Evolutionary conservation across 129 eudicot species (phyloP).

Genomic region (Scalesia atractyloides): DNA sequence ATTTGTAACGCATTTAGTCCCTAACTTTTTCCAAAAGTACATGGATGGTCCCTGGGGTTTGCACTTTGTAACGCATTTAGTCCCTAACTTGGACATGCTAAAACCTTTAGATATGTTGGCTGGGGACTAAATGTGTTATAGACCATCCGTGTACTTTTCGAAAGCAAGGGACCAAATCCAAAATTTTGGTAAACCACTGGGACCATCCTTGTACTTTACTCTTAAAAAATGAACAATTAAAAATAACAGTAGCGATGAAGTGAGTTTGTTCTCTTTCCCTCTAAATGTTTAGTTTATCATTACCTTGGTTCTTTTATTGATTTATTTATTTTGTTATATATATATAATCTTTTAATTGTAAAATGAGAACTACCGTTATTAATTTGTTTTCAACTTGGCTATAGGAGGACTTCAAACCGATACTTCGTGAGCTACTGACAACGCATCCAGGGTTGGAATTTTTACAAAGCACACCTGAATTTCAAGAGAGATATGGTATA

Average conservation of each 20-base stretch:
- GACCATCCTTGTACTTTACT: no score
- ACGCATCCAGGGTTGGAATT: conserved; percentile 72
- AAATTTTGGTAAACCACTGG: no score
- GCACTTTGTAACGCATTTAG: no score
- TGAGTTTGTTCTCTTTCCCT: neutral
- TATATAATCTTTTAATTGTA: neutral
- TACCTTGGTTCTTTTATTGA: neutral
- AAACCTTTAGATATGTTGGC: no score
- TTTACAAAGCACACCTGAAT: conserved; percentile 68
- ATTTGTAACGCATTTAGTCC: no score
- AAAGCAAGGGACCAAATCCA: no score
- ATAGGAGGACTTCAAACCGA: conserved; percentile 67
- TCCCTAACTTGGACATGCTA: no score
- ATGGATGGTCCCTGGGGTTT: no score
- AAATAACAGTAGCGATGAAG: neutral
- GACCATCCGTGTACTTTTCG: no score
- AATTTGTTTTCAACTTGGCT: conserved; percentile 18
- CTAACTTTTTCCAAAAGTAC: no score
- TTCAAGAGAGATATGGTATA: conserved; percentile 73
- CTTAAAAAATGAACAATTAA: neutral
- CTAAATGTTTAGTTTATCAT: neutral
- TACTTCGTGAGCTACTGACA: conserved; percentile 65
- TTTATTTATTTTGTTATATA: neutral
- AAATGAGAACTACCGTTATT: neutral
- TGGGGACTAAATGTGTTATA: no score